phyloP scores from a whole-genome alignment of 176 grass and related monocot species.

The Phragmites australis region DNA sequence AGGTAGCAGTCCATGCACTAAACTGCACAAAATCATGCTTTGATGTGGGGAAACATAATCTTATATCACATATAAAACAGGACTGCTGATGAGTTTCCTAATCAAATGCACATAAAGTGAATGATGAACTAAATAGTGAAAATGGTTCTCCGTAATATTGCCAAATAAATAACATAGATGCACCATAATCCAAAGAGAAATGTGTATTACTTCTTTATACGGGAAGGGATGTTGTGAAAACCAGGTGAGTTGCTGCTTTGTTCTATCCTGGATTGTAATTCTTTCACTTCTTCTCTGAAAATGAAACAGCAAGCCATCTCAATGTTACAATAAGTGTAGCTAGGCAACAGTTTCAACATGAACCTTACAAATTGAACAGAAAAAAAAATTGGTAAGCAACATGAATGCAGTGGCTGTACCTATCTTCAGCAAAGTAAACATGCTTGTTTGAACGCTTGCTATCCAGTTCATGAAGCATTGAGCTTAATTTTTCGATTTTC shows the following conservation, averaged over 20 bases:
- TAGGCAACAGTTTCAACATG: not conserved
- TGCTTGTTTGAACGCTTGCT: slow-evolving; percentile 67
- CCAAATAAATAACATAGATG: not conserved
- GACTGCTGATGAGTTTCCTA: not conserved
- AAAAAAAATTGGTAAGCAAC: slow-evolving; percentile 17
- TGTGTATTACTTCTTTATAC: slow-evolving; percentile 70
- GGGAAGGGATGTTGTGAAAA: slow-evolving; percentile 57
- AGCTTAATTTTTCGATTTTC: slow-evolving; percentile 88
- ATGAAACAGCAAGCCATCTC: slow-evolving; percentile 28
- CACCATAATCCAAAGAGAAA: not conserved
- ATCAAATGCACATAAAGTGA: not conserved
- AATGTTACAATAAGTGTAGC: not conserved
- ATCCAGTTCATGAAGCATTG: slow-evolving; percentile 76
- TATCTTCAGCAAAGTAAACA: slow-evolving; percentile 87
- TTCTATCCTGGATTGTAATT: slow-evolving; percentile 64
- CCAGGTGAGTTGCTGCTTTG: slow-evolving; percentile 42
- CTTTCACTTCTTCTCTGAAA: slow-evolving; percentile 81
- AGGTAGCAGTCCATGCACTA: slow-evolving; percentile 22
- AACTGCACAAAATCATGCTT: slow-evolving; percentile 12
- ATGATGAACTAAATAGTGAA: not conserved
- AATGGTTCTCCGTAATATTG: not conserved
- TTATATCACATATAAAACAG: not conserved
- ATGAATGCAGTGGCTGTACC: slow-evolving; percentile 42
- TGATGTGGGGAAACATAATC: slow-evolving; percentile 25
- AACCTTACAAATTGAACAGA: not conserved